Evolutionary conservation across 768 basidiomycete species (phyloP).

Genomic region (Amanita pseudoporphyria): DNA sequence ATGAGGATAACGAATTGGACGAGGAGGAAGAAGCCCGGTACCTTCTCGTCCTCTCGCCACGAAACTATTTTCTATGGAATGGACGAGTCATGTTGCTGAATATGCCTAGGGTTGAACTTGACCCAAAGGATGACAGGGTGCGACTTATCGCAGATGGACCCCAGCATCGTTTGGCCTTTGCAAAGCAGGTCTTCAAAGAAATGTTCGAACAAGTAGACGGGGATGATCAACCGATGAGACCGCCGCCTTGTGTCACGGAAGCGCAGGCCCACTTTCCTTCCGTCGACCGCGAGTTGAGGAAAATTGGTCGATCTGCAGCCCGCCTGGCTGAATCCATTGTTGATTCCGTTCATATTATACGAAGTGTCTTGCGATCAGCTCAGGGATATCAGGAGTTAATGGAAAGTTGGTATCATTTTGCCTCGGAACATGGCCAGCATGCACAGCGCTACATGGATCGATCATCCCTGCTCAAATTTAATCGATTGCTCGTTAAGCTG

Average conservation of each 20-base stretch:
- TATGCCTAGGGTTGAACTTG: conserved; percentile 70
- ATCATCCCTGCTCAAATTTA: conserved; percentile 60
- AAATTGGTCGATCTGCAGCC: conserved; percentile 84
- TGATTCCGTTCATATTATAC: conserved; percentile 83
- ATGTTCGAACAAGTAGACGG: conserved; percentile 55
- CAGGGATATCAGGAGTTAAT: conserved; percentile 73
- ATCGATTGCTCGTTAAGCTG: conserved; percentile 74
- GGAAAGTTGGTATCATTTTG: conserved; percentile 92
- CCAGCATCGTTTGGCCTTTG: conserved; percentile 58
- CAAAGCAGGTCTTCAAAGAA: conserved; percentile 71
- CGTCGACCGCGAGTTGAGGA: conserved; percentile 84
- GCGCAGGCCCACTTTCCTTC: conserved; percentile 85
- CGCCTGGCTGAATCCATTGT: conserved; percentile 89
- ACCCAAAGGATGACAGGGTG: conserved; percentile 81
- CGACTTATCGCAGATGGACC: conserved; percentile 89
- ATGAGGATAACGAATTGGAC: conserved; percentile 18
- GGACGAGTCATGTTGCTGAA: conserved; percentile 76
- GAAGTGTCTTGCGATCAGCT: conserved; percentile 49
- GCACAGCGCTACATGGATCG: conserved; percentile 85
- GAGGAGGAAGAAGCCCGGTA: conserved; percentile 63
- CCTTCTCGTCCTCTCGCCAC: conserved; percentile 79
- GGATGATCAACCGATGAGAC: conserved; percentile 36
- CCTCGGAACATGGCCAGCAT: conserved; percentile 92
- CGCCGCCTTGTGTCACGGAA: conserved; percentile 53
- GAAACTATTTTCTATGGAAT: conserved; percentile 84